Conservation (phyloP, 1,139 yeast species). For the Zygosaccharomyces pseudobailii region DNA sequence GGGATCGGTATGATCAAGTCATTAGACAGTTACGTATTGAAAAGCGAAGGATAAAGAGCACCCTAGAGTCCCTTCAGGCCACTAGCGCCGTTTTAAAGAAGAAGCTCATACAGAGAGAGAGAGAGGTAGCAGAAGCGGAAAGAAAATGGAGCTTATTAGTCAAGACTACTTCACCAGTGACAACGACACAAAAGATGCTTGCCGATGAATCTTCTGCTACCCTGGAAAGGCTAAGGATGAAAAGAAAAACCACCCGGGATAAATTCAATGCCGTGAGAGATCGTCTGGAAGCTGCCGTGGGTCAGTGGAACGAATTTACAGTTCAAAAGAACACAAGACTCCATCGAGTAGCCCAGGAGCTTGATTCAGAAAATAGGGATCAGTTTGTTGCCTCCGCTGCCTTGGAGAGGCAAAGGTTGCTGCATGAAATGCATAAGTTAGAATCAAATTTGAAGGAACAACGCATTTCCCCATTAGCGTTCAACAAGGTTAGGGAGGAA, state of each 20-base stretch:
- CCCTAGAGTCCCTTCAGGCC: slow-evolving; percentile 14
- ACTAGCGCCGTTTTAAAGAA: slow-evolving; percentile 17
- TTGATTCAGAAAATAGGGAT: slow-evolving; percentile 15
- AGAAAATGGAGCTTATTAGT: slow-evolving; percentile 14
- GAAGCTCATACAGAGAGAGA: slow-evolving; percentile 22
- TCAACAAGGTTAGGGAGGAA: slow-evolving; percentile 8
- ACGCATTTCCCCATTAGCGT: slow-evolving; percentile 11
- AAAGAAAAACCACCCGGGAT: slow-evolving; percentile 17
- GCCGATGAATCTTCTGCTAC: slow-evolving; percentile 16
- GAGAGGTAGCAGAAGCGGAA: slow-evolving; percentile 15
- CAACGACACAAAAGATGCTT: slow-evolving; percentile 18
- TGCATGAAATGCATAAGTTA: slow-evolving; percentile 17
- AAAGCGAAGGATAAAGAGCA: slow-evolving; percentile 8
- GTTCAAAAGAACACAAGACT: slow-evolving; percentile 16
- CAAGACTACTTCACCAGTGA: slow-evolving; percentile 9
- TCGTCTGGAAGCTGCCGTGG: slow-evolving; percentile 9
- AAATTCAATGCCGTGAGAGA: slow-evolving; percentile 17
- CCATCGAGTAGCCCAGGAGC: slow-evolving; percentile 16
- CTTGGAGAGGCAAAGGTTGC: slow-evolving; percentile 16
- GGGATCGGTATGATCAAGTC: background rate
- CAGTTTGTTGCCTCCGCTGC: slow-evolving; percentile 9
- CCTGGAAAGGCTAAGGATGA: slow-evolving; percentile 9
- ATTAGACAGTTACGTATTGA: background rate
- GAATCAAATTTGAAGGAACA: slow-evolving; percentile 18
- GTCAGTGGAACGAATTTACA: slow-evolving; percentile 13